These are phyloP conservation scores for Trichoderma sp. DNA, from an alignment of 2,329 filamentous ascomycete genomes.

Conservation along the genomic window DNA sequence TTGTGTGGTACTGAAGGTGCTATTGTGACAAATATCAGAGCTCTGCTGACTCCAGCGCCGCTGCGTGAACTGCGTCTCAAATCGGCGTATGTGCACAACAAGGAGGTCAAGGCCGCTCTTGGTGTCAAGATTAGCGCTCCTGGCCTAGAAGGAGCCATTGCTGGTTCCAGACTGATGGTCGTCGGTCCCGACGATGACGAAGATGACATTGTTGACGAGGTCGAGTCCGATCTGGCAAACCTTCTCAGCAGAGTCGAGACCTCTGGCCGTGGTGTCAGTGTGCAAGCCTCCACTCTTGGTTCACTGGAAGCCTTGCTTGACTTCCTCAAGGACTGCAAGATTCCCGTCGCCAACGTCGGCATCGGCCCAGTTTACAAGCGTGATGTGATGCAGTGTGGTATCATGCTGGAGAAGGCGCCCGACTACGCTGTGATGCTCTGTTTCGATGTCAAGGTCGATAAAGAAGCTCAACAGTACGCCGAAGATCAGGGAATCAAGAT, in stretches of 20 bases:
- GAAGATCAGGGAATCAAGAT: conserved; percentile 95
- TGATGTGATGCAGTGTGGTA: conserved; percentile 91
- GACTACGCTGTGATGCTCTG: conserved; percentile 99
- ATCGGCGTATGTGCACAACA: conserved; percentile 96
- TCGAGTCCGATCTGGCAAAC: conserved; percentile 90
- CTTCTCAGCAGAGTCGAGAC: conserved; percentile 90
- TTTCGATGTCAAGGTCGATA: conserved; percentile 99
- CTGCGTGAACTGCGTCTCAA: conserved; percentile 94
- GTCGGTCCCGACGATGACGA: conserved; percentile 95
- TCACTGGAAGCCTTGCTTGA: conserved; percentile 94
- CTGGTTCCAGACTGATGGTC: conserved; percentile 89
- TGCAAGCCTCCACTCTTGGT: conserved; percentile 95
- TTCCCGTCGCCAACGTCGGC: conserved; percentile 94
- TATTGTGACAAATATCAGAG: conserved; percentile 92
- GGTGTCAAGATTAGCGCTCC: conserved; percentile 99
- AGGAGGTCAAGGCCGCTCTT: conserved; percentile 96
- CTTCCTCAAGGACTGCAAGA: conserved; percentile 94
- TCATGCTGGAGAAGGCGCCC: conserved; percentile 93
- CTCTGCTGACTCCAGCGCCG: conserved; percentile 86
- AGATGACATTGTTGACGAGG: conserved; percentile 93
- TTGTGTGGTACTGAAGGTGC: conserved; percentile 95
- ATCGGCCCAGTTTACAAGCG: conserved; percentile 98
- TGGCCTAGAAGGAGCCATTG: conserved; percentile 92
- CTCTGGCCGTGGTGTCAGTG: conserved; percentile 89
- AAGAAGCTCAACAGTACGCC: conserved; percentile 86